phyloP scores from a whole-genome alignment of 129 eudicot species.

The Gnaphalium uliginosum region DNA sequence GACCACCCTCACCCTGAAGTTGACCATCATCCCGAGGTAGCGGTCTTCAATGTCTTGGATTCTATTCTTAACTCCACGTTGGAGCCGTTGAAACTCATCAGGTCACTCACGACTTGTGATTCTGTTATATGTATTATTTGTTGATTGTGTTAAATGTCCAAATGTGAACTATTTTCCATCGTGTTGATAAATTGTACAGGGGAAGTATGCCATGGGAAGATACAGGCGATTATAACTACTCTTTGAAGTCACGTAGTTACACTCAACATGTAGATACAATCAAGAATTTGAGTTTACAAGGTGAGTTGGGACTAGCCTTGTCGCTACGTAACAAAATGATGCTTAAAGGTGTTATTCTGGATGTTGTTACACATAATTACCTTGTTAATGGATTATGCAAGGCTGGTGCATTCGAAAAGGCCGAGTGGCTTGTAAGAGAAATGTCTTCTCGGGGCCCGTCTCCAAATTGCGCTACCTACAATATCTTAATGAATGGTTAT shows the following conservation, averaged over 20 bases:
- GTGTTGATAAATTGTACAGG: conserved; percentile 44
- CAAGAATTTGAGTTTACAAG: conserved; percentile 60
- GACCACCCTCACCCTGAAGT: conserved; percentile 6
- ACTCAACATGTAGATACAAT: conserved; percentile 38
- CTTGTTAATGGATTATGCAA: conserved; percentile 74
- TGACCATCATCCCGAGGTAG: conserved; percentile 39
- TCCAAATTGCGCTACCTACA: conserved; percentile 78
- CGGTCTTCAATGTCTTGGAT: conserved; percentile 59
- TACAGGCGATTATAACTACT: conserved; percentile 10
- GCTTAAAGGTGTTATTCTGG: conserved; percentile 48
- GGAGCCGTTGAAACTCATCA: conserved; percentile 64
- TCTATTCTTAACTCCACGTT: conserved; percentile 56
- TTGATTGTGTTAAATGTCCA: neutral
- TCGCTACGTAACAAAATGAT: conserved; percentile 55
- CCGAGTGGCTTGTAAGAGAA: conserved; percentile 63
- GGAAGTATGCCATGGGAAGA: conserved; percentile 53
- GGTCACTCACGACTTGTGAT: conserved; percentile 27
- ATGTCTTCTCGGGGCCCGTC: conserved; percentile 64
- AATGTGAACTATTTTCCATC: neutral
- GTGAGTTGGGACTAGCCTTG: conserved; percentile 63
- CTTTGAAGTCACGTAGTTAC: conserved; percentile 35
- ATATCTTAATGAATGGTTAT: conserved; percentile 78
- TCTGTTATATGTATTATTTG: neutral
- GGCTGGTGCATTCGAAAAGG: conserved; percentile 53
- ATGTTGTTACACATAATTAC: conserved; percentile 70